Percentiles rank a stretch among this genome's conserved stretches.
These are phyloP conservation scores for Orychophragmus violaceus DNA, from an alignment of 345 rosid genomes.

Conservation along the genomic window DNA sequence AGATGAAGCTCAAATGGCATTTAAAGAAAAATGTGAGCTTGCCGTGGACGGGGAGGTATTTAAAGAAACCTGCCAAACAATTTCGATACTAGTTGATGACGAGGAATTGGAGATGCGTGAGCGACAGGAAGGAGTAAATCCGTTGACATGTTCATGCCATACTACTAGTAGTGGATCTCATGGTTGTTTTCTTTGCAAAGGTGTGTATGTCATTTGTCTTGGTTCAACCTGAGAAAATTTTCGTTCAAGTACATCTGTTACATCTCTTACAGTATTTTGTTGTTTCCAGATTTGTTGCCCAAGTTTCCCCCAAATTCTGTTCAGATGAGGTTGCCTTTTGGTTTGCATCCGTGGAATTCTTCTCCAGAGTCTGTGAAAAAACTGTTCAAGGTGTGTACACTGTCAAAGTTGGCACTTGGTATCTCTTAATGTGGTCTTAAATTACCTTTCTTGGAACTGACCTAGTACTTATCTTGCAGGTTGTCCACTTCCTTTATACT, in stretches of 20 bases:
- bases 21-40: slow-evolving; percentile 65
- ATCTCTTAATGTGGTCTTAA: background rate
- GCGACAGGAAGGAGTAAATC: slow-evolving; percentile 56
- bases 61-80: slow-evolving; percentile 38
- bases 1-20: slow-evolving; percentile 31
- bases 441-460: slow-evolving; percentile 12
- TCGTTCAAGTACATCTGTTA: slow-evolving; percentile 1
- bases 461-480: slow-evolving; percentile 45
- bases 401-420: slow-evolving; percentile 1
- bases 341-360: slow-evolving; percentile 75
- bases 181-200: slow-evolving; percentile 81
- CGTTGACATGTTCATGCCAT: slow-evolving; percentile 57
- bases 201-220: slow-evolving; percentile 34
- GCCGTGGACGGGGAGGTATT: slow-evolving; percentile 38
- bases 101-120: slow-evolving; percentile 89
- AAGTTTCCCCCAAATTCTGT: slow-evolving; percentile 88
- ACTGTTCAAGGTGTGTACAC: slow-evolving; percentile 68
- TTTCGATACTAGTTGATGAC: slow-evolving; percentile 62
- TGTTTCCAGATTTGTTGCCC: slow-evolving; percentile 66
- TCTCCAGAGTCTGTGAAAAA: slow-evolving; percentile 76
- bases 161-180: slow-evolving; percentile 40
- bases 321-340: slow-evolving; percentile 77
- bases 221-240: slow-evolving; percentile 7
- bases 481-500: slow-evolving; percentile 83
- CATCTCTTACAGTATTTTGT: slow-evolving; percentile 5